Percentiles rank a stretch among this genome's conserved stretches.
Evolutionary conservation across 2,329 filamentous ascomycete species (phyloP).

Genomic region (Lasiodiplodia sp.): DNA sequence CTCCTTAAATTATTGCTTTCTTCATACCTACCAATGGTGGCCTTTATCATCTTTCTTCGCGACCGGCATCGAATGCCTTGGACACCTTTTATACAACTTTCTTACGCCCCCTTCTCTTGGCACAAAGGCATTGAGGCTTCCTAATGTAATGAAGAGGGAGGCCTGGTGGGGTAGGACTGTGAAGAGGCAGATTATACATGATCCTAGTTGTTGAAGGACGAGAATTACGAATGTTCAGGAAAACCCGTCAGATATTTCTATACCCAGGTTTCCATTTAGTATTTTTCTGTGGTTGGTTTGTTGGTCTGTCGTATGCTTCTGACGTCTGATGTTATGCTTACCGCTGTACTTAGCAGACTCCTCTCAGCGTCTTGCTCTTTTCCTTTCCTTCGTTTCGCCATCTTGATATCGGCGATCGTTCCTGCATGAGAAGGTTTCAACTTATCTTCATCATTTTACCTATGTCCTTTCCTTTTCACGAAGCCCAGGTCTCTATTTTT

Average conservation of each 20-base stretch:
- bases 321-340: background rate
- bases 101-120: background rate
- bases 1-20: background rate
- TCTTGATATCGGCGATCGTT: background rate
- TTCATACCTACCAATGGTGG: background rate
- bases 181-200: background rate
- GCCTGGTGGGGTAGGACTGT: background rate
- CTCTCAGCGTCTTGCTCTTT: background rate
- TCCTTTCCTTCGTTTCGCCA: background rate
- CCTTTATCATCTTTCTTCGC: background rate
- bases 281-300: background rate
- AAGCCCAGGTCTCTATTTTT: background rate
- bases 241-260: background rate
- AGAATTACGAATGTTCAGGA: background rate
- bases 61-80: background rate
- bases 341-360: background rate
- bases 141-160: background rate
- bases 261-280: background rate
- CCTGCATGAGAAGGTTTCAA: background rate
- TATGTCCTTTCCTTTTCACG: background rate
- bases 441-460: background rate
- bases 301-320: background rate
- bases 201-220: background rate
- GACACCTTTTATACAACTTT: background rate
- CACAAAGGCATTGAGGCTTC: background rate